Base-by-base conservation (phyloP, 2,329 filamentous ascomycete species). In the Elsinoe ampelina region DNA sequence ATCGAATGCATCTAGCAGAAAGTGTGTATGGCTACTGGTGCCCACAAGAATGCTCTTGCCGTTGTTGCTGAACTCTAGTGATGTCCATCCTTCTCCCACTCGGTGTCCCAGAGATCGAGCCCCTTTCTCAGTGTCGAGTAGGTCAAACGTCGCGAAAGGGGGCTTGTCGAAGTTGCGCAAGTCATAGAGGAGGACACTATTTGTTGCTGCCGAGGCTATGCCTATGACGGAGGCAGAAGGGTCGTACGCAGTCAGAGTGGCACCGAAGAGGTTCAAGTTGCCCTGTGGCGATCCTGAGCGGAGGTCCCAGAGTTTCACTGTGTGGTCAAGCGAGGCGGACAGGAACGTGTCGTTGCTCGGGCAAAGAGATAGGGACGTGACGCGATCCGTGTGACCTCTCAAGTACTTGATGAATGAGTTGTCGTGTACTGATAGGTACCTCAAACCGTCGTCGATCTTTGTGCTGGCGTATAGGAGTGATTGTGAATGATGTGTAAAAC, bases 321-420 rank as follows among this genome's bases (percentile, higher is more conserved):
- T 95, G 70, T 95, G 87, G 70, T 98, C 93, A 62, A 86, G 83
- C 52, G 87, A 87, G 71, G 89, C 95, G 13, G 91, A 96, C 58
- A 98, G 83, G 74, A 98, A 97, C 63, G 86, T 86, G 71, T 98
- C 93, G 64, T 81, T 83, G 48, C 89, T 87, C 0, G 93, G 93
- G 62, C 91, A 92, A 61, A 97, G 80, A 1, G 86, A 77, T 26
- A 98, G 79, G 59, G 80, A 86, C 15, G 92, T 97, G 35, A 98
- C 93, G 57, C 84, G 79, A 58, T 81, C 85, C 41, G 87, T 86
- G 71, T 98, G 93, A 51, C 92, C 93, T 60, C 88, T 85, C 69
- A 97, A 98, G 73, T 98, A 98, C 61, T 93, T 87, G 60, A 97
- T 87, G 71, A 95, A 98, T 58, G 86, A 87, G 73, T 97, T 96